Conservation (phyloP, 2,329 filamentous ascomycete genomes). For the Aspergillus oerlinghausenensis region DNA sequence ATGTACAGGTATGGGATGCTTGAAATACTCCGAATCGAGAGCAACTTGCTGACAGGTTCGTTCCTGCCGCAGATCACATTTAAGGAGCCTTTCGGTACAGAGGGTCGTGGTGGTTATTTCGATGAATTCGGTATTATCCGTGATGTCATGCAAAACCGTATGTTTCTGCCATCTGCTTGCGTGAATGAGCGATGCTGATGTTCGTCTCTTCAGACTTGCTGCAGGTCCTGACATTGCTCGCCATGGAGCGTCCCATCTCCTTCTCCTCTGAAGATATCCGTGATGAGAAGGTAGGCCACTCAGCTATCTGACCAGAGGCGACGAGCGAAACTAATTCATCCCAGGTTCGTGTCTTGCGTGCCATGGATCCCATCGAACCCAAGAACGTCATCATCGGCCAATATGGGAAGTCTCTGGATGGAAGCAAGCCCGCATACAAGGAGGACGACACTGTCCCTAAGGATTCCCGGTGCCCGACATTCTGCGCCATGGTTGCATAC, state of each 20-base stretch:
- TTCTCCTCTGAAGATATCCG: conserved; percentile 98
- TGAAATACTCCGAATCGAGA: background rate
- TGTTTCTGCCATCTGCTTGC: conserved; percentile 22
- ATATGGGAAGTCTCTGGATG: conserved; percentile 93
- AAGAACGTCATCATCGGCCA: conserved; percentile 99
- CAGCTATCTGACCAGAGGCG: background rate
- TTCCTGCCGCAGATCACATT: conserved; percentile 67
- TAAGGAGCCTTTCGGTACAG: conserved; percentile 98
- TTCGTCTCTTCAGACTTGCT: conserved; percentile 62
- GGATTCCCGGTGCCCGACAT: conserved; percentile 95
- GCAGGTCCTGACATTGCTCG: conserved; percentile 89
- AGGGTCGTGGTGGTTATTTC: conserved; percentile 96
- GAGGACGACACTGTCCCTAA: conserved; percentile 98
- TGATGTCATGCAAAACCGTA: conserved; percentile 98
- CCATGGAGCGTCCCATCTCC: conserved; percentile 97
- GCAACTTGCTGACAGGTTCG: conserved; percentile 9
- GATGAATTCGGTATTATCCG: conserved; percentile 99
- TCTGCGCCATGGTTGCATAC: conserved; percentile 93
- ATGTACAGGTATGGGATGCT: conserved; percentile 64
- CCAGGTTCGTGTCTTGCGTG: conserved; percentile 79
- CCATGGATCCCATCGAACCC: conserved; percentile 90
- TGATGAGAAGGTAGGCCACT: conserved; percentile 69
- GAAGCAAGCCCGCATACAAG: conserved; percentile 95
- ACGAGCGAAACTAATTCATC: conserved; percentile 1
- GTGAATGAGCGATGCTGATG: conserved; percentile 14